phyloP scores from a whole-genome alignment of 1,284 basidiomycete genomes.

The Ganoderma resinaceum region DNA sequence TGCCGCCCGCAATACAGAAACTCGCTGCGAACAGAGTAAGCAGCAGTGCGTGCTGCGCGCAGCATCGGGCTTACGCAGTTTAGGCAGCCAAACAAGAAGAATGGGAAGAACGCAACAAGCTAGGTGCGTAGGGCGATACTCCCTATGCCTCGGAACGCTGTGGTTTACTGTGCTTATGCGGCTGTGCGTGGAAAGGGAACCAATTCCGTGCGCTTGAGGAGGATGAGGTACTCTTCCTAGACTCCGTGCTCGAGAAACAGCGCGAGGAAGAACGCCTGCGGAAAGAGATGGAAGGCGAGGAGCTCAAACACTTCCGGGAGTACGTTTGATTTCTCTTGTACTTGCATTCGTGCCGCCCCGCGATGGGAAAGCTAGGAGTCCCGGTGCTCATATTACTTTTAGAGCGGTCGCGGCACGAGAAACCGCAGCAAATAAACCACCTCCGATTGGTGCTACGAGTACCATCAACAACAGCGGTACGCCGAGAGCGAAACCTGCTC shows the following conservation, averaged over 20 bases:
- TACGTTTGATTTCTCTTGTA: slow-evolving; percentile 43
- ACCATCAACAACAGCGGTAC: slow-evolving; percentile 18
- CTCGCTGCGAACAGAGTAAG: slow-evolving; percentile 81
- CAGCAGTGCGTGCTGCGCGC: slow-evolving; percentile 26
- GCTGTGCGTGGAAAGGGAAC: slow-evolving; percentile 61
- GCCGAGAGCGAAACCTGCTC: slow-evolving; percentile 40
- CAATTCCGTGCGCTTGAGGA: slow-evolving; percentile 92
- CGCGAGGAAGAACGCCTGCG: slow-evolving; percentile 77
- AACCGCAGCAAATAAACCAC: slow-evolving; percentile 56
- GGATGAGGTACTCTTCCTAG: slow-evolving; percentile 90
- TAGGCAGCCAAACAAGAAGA: slow-evolving; percentile 91
- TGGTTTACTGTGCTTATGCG: slow-evolving; percentile 19
- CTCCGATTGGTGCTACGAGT: slow-evolving; percentile 30
- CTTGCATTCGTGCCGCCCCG: not conserved
- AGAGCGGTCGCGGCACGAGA: slow-evolving; percentile 81
- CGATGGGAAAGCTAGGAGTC: slow-evolving; percentile 21
- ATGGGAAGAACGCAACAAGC: slow-evolving; percentile 93
- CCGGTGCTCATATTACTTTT: slow-evolving; percentile 14
- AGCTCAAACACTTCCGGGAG: slow-evolving; percentile 83
- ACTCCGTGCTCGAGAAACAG: slow-evolving; percentile 80
- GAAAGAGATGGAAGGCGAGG: slow-evolving; percentile 80
- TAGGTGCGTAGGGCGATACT: slow-evolving; percentile 56
- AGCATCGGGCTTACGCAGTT: slow-evolving; percentile 34
- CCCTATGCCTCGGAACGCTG: not conserved
- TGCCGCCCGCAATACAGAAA: slow-evolving; percentile 57